Base-by-base conservation (phyloP, 2,329 filamentous ascomycete species). In the Neofusicoccum parvum region DNA sequence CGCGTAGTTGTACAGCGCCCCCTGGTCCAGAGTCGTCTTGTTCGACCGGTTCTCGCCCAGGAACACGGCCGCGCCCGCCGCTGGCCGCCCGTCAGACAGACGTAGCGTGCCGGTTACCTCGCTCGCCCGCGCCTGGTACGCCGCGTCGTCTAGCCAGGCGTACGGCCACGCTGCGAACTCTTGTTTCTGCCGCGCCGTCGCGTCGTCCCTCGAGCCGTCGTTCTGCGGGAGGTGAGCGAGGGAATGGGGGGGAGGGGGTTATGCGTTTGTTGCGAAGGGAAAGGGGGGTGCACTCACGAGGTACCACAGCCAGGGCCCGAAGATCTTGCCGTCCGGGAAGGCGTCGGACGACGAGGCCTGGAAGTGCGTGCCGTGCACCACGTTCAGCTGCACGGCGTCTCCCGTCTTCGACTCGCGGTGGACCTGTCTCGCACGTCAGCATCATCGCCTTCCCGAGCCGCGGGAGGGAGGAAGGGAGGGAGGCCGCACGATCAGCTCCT, bases 361-460 rank as follows among this genome's bases (percentile, higher is more conserved):
- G 69, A 81, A 82, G 68, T 83, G 81, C 0, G 83, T 85, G 39
- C 83, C 83, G 68, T 85, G 83, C 37, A 85, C 78, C 79, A 85
- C 84, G 70, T 85, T 85, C 43, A 85, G 74, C 67, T 85, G 81
- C 1, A 85, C 83, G 1, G 79, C 77, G 66, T 85, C 83, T 3
- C 83, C 83, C 0, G 82, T 84, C 5, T 74, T 68, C 3, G 78
- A 82, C 69, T 85, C 83, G 4, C 83, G 80, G 67, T 85, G 83
- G 3, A 85, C 56, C 75, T 58, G 27, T 53, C 12, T 2, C 2
- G 17, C 11, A 3, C 3, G 53, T 58, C 7, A 58, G 53, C 37
- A 9, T 15, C 3, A 23, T 23, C 23, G 17, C 27, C 27, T 32
- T 32, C 27, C 6, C 27, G 27, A 32, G 27, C 27, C 5, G 27